Base-by-base conservation (phyloP, 768 basidiomycete genomes). In the Crassisporium funariophilum region DNA sequence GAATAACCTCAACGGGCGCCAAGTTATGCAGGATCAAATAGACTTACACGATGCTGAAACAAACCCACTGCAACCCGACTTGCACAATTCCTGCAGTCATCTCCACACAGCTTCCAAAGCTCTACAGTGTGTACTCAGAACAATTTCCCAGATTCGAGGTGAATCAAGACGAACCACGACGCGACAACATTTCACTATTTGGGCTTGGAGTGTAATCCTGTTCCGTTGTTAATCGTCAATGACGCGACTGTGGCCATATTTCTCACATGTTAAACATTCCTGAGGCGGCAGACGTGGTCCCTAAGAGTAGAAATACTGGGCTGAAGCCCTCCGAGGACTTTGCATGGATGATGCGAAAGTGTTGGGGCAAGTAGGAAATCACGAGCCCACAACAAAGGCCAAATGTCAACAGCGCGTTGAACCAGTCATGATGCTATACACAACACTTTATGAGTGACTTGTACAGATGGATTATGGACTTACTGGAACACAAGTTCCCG, bases 261-360 rank as follows among this genome's bases (percentile, higher is more conserved):
- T 22, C 80, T 42, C 55, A 89, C 83, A 95, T 83, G 63, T 97
- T 97, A 39, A 95, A 71, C 79, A 94, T 79, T 0, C 79, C 88
- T 0, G 90, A 84, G 2, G 90, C 86, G 10, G 84, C 81, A 12
- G 88, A 89, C 0, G 88, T 91, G 52, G 85, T 86, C 5, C 97
- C 97, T 0, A 98, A 80, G 5, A 98, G 73, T 24, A 98, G 71
- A 60, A 90, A 98, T 79, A 88, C 86, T 13, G 95, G 92, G 51
- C 89, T 94, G 53, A 98, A 83, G 0, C 97, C 97, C 55, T 95
- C 85, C 0, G 88, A 92, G 0, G 92, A 86, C 29, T 81, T 77
- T 17, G 82, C 76, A 40, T 73, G 62, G 57, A 97, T 87, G 55
- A 97, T 97, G 5, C 92, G 79, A 43, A 82, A 68, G 57, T 91